Evolutionary conservation across 768 basidiomycete species (phyloP), one percentile per base, ranked within the genome.

Genomic region (Sarcomyxa edulis): DNA sequence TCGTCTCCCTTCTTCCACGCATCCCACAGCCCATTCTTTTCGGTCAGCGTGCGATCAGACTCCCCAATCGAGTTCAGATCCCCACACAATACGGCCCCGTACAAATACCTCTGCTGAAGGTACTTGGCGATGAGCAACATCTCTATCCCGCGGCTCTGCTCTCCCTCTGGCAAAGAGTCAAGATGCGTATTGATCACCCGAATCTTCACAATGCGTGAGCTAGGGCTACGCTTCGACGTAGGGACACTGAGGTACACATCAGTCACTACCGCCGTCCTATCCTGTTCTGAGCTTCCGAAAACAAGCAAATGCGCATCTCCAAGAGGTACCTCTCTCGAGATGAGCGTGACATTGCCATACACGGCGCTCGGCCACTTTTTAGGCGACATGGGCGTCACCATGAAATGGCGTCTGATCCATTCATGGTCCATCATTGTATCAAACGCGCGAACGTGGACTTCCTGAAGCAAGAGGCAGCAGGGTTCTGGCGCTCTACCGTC

Each of bases 151-250:
- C 68, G 53, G 44, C 66, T 59, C 7, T 41, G 26, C 15, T 47
- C 45, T n/a, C 79, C 81, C 1, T 35, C 11, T 0, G 66, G 62
- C 35, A 81, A 50, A 8, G 82, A 83, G 58, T 89, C 86, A 34
- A 89, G 63, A 50, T 89, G 85, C 18, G 84, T 84, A 53, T 87
- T 88, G 19, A 75, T 73, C 27, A 87, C 59, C 20, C 83, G 68
- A 44, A 86, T 40, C n/a, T 67, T 63, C 36, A 70, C 65, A 28
- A 63, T 65, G 24, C 44, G 61, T 19, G 48, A 60, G 32, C 49
- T 58, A 36, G 53, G 47, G 26, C 40, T 53, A n/a, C n/a, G n/a
- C 12, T 45, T 62, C 2, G 57, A 50, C 19, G 51, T 48, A 0
- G 63, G 64, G 16, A 65, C 46, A 32, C 61, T 56, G 29, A 82